Evolutionary conservation across 2,329 filamentous ascomycete genomes (phyloP).

Genomic region (Akanthomyces lecanii): DNA sequence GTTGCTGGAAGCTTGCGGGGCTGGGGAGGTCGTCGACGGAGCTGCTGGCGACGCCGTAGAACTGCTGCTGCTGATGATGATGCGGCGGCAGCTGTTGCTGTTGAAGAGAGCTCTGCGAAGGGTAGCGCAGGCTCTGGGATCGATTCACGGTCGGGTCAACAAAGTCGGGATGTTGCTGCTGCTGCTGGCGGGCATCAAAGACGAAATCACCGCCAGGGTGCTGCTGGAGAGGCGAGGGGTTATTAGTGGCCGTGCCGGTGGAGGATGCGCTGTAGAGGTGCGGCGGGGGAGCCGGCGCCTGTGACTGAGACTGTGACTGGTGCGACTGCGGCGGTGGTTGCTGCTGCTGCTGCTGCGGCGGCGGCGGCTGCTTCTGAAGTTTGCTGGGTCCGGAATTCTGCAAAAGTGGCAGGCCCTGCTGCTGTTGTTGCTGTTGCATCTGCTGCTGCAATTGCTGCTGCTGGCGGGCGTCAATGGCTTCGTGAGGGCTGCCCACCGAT

Average conservation of each 20-base stretch:
- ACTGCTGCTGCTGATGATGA: constrained; percentile 27
- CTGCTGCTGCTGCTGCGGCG: constrained; percentile 21
- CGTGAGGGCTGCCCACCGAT: constrained; percentile 12
- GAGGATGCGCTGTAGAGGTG: constrained; percentile 30
- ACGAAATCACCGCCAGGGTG: constrained; percentile 23
- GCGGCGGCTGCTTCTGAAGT: constrained; percentile 26
- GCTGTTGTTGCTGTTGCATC: constrained; percentile 26
- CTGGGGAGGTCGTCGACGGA: constrained; percentile 25
- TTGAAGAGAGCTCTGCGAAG: constrained; percentile 29
- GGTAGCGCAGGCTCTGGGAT: constrained; percentile 50
- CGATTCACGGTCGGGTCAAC: constrained; percentile 42
- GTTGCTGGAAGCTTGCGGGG: constrained; percentile 23
- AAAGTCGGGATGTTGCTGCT: constrained; percentile 34
- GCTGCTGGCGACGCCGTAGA: constrained; percentile 27
- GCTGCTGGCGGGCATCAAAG: constrained; percentile 32
- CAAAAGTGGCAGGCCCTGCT: constrained; percentile 22
- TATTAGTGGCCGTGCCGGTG: constrained; percentile 23
- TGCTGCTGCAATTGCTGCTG: constrained; percentile 25
- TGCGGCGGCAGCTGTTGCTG: constrained; percentile 22
- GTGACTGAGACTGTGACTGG: constrained; percentile 22
- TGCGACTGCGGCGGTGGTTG: constrained; percentile 14
- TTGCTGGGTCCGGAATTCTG: constrained; percentile 19
- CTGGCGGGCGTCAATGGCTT: constrained; percentile 16
- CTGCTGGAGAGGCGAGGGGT: constrained; percentile 20
- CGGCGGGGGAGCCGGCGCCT: constrained; percentile 26